phyloP scores from a whole-genome alignment of 2,329 filamentous ascomycete genomes.

The Eutypella sp. region DNA sequence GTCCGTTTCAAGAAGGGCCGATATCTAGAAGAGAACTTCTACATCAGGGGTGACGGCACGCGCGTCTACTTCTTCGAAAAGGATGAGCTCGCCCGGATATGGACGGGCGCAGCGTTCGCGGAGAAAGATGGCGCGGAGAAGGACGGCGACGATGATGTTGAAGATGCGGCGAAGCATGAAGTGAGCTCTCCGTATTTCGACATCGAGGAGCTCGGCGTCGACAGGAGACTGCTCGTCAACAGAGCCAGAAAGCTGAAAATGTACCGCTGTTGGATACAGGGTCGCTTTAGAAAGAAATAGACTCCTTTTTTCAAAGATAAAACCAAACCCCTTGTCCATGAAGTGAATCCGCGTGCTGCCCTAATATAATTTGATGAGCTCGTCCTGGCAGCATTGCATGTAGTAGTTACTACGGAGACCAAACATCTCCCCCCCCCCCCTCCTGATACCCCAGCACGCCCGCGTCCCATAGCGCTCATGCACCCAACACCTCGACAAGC shows the following conservation, averaged over 20 bases:
- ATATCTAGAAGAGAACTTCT: constrained; percentile 95
- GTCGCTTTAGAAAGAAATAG: constrained; percentile 68
- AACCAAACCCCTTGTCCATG: not conserved
- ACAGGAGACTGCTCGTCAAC: constrained; percentile 88
- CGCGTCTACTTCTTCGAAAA: constrained; percentile 96
- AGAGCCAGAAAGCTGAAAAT: constrained; percentile 88
- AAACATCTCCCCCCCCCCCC: no score
- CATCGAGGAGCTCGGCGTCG: constrained; percentile 73
- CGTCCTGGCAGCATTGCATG: no score
- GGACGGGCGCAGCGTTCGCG: constrained; percentile 41
- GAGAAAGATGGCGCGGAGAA: constrained; percentile 22
- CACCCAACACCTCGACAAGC: constrained; percentile 38
- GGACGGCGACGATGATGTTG: constrained; percentile 12
- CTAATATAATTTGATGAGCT: not conserved
- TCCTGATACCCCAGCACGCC: no score
- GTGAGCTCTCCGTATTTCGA: constrained; percentile 50
- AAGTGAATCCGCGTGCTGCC: not conserved
- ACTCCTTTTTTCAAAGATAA: constrained; percentile 10
- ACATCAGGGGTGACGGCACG: constrained; percentile 91
- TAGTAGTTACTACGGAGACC: no score
- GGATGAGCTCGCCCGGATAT: constrained; percentile 75
- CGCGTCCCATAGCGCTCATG: no score
- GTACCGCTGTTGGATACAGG: constrained; percentile 97
- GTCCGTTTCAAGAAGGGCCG: constrained; percentile 95
- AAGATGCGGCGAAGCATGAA: constrained; percentile 13